Evolutionary conservation across 176 grass and related monocot species (phyloP).

Genomic region (Carex pumila): DNA sequence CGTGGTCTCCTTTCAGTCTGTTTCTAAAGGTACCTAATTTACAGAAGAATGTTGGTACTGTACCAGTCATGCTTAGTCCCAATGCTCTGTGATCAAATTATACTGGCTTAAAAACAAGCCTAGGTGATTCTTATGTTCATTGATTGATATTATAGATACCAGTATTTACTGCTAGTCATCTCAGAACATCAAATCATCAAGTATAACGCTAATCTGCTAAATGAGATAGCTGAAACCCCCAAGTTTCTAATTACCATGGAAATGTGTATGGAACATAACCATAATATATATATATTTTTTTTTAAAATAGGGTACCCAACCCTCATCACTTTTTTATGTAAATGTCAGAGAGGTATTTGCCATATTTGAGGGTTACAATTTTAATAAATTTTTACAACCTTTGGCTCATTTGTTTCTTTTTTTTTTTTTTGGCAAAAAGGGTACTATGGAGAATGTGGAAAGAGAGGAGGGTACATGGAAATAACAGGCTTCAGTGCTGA

Average conservation of each 20-base stretch:
- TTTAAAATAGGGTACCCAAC: not conserved
- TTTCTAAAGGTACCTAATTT: conserved; percentile 67
- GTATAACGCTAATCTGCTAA: not conserved
- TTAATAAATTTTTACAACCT: not conserved
- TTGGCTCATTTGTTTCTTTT: not conserved
- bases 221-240: not conserved
- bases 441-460: conserved; percentile 97
- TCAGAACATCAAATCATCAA: not conserved
- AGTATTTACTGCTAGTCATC: not conserved
- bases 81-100: not conserved
- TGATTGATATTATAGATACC: not conserved
- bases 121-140: not conserved
- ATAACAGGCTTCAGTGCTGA: conserved; percentile 81
- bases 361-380: not conserved
- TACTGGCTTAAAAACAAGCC: not conserved
- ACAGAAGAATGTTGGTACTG: not conserved
- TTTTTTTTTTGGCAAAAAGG: conserved; percentile 35
- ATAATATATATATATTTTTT: not conserved
- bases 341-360: not conserved
- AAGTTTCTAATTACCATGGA: not conserved
- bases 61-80: not conserved
- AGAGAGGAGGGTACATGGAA: conserved; percentile 98
- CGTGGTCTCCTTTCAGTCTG: conserved; percentile 81
- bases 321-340: not conserved
- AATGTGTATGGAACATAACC: not conserved